phyloP scores from a whole-genome alignment of 805 yeast genomes.

The Metschnikowia lachancei region DNA sequence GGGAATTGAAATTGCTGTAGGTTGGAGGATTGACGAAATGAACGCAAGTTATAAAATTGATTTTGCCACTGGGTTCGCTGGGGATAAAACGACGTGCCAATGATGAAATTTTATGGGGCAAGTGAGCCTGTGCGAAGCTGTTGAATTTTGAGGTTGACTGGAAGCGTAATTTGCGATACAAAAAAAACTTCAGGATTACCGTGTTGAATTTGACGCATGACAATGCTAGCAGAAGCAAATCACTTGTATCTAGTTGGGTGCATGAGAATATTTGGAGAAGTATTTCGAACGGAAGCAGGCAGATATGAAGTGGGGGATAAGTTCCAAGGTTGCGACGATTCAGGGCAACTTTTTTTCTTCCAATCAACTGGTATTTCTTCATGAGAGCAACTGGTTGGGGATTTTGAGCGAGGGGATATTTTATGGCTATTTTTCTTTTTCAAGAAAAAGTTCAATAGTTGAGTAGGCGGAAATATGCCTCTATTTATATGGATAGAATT shows the following conservation, averaged over 20 bases:
- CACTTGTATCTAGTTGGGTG: conserved; percentile 20
- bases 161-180: conserved; percentile 37
- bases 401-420: not conserved
- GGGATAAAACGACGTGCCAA: conserved; percentile 22
- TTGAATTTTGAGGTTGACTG: conserved; percentile 27
- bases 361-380: conserved; percentile 44
- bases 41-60: conserved; percentile 30
- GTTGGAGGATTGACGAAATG: conserved; percentile 37
- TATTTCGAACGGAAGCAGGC: conserved; percentile 45
- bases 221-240: conserved; percentile 23
- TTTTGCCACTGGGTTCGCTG: conserved; percentile 29
- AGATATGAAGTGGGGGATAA: conserved; percentile 33
- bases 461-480: too few relatives aligned
- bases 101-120: conserved; percentile 24
- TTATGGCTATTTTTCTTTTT: too few relatives aligned
- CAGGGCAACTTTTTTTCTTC: conserved; percentile 28
- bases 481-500: too few relatives aligned
- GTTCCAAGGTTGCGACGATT: conserved; percentile 6
- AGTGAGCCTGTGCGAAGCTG: conserved; percentile 35
- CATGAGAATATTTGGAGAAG: conserved; percentile 33
- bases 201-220: conserved; percentile 37
- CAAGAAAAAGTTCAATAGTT: too few relatives aligned
- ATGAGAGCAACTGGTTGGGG: conserved; percentile 18
- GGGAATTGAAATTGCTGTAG: conserved; percentile 20
- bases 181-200: conserved; percentile 35